Evolutionary conservation across 1,284 basidiomycete genomes (phyloP), one percentile per base, ranked within the genome.

Genomic region (Gastroboletus turbinatus): DNA sequence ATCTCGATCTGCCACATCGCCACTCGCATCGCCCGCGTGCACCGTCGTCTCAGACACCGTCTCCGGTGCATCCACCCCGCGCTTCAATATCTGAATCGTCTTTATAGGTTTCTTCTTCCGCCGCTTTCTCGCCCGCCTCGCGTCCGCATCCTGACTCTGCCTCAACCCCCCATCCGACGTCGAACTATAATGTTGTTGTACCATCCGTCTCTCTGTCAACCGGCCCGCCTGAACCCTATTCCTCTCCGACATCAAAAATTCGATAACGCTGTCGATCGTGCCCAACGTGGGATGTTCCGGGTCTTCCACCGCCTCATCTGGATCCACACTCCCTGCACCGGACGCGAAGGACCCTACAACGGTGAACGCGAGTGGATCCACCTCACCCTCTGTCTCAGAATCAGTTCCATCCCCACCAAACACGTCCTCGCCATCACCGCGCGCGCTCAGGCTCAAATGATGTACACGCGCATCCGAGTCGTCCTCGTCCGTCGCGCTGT

Each of bases 51-150:
- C 67, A 1, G 63, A 65, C 19, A 65, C 55, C 19, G 51, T 53
- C 52, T 69, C 71, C 2, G 66, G 53, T n/a, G 43, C 54, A 3
- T 63, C 59, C 35, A 42, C 50, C 30, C 56, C 55, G 38, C 70
- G 66, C 46, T 40, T 68, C 53, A 70, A 35, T 52, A 71, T 61
- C 17, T 71, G 65, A 30, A 70, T 53, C 17, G 60, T 57, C 56
- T 63, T 68, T n/a, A 55, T 55, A 50, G 57, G 64, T 53, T 74
- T 76, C 71, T 82, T 82, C 59, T 78, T 70, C 55, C 82, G 74
- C 43, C 82, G 80, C 67, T 78, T 83, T 21, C 77, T 56, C 2
- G 49, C 55, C n/a, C 70, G 77, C 49, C 78, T 78, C 14, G 74
- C 68, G 38, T 77, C 76, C 54, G 66, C 60, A 8, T 69, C 68